Base-by-base conservation (phyloP, 306 rosid genomes). In the Prunus armeniaca region DNA sequence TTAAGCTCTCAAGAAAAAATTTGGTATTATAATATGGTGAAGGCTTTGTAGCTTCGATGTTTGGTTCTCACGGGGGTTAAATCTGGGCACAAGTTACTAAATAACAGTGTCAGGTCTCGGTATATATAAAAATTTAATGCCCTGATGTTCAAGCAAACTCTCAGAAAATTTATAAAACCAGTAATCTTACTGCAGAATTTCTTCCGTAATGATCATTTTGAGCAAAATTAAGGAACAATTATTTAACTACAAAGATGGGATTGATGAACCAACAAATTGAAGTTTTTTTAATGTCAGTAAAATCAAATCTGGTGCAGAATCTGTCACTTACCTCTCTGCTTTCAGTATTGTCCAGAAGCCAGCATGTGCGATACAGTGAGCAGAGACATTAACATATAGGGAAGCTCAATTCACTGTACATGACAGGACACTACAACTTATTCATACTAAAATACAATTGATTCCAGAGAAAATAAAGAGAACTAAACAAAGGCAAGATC, bases 371-470 rank as follows among this genome's bases (percentile, higher is more conserved):
- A 45, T 38, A 57, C 6, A 6, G 68, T 24, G 76, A 14, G 15
- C 54, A 56, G 65, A 13, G 20, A 3, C 30, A 57, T 58, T 27
- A 73, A 73, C 77, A 45, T 18, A 73, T 73, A 27, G 60, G 77
- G 60, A 46, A 60, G 69, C 69, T 73, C 69, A 73, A 73, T 56
- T 46, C 43, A 57, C 57, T 56, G 67, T 25, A 62, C 15, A 15
- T 58, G 45, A 34, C 12, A 34, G 45, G 61, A 22, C 47, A 49
- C 47, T 57, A 63, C 54, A 51, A 79, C 82, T 78, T 86, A 83
- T 86, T 86, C 86, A 65, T 76, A 58, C 85, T 84, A 83, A 79
- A 76, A 82, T 87, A 84, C 88, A 89, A 45, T 67, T 76, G 25
- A 34, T 76, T 67, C 18, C 76, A 57, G 68, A 66, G 73, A 9